Evolutionary conservation across 2,329 filamentous ascomycete genomes (phyloP).

Genomic region (Fusarium fujikuroi): DNA sequence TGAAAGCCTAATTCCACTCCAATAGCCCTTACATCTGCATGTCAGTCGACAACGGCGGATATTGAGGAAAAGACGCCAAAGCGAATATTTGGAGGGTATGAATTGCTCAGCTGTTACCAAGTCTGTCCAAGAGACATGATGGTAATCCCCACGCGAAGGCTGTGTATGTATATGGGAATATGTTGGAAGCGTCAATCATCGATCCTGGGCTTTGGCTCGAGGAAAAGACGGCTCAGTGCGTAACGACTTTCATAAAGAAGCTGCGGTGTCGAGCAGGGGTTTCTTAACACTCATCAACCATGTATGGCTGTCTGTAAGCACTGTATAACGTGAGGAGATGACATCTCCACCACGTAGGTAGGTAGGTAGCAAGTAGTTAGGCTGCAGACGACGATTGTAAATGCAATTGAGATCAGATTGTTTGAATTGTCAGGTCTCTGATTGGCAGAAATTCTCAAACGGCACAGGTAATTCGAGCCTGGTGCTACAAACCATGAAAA

Average conservation of each 20-base stretch:
- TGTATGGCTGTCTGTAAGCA: neutral
- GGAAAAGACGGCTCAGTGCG: neutral
- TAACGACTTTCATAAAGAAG: neutral
- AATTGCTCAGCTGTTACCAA: neutral
- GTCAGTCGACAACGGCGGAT: conserved; percentile 15
- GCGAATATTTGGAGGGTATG: neutral
- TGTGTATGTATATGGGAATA: neutral
- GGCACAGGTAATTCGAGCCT: neutral
- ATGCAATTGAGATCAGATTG: neutral
- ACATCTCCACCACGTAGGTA: neutral
- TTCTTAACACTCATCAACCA: neutral
- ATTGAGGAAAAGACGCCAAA: neutral
- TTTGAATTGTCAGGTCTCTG: conserved; percentile 1
- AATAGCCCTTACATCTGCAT: neutral
- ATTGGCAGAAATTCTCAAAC: conserved; percentile 6
- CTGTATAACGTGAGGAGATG: neutral
- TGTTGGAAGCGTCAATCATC: neutral
- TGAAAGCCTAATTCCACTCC: neutral
- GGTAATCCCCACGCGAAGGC: neutral
- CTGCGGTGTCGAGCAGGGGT: neutral
- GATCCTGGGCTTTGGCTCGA: neutral
- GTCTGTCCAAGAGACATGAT: neutral
- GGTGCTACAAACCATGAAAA: neutral
- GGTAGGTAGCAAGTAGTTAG: neutral
- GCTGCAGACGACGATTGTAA: neutral